Evolutionary conservation across 805 yeast genomes (phyloP), one percentile per base, ranked within the genome.

Genomic region (Myxozyma neglecta): DNA sequence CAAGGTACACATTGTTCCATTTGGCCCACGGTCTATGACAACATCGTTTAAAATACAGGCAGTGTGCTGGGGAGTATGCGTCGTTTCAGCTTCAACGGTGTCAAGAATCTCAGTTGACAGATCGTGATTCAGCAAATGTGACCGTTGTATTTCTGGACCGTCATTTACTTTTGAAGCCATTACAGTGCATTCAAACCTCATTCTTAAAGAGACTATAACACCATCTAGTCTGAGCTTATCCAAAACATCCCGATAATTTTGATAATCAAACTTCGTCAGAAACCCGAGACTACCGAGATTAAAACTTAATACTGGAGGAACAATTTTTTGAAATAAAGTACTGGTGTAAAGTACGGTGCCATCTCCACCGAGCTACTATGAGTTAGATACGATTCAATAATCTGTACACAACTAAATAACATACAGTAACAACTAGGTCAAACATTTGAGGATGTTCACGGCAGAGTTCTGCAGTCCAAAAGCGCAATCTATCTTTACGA

Each of bases 271-370:
- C 56, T 86, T 85, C 7, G 79, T 74, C 67, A 94, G 79, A 72
- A 94, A 94, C 1, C 99, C 99, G 32, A 94, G 77, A 0, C 97
- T 89, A 0, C 99, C 99, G 68, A 94, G 77, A 0, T 96, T 69
- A 53, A 69, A 69, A 35, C 71, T 63, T 67, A 94, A 79, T 1
- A 93, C 90, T 0, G 99, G 99, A 0, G 99, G 99, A 1, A 92
- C 97, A 52, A 83, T 82, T 57, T 82, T 77, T 75, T 89, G 94
- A 74, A 94, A 94, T 40, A 91, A 77, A 59, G 94, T 58, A n/a
- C 70, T 62, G 3, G 71, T 63, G 52, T 65, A 68, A 13, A 69
- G 56, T 3, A 93, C 97, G 0, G 99, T 94, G 7, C 99, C 99
- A 72, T 94, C 99, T 14, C 99, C 99, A 18, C 99, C 99, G 8